A percentile compares a stretch with the other conserved stretches of the same genome.
Conservation (phyloP, 106 monocot genomes). For the Allium cepa region DNA sequence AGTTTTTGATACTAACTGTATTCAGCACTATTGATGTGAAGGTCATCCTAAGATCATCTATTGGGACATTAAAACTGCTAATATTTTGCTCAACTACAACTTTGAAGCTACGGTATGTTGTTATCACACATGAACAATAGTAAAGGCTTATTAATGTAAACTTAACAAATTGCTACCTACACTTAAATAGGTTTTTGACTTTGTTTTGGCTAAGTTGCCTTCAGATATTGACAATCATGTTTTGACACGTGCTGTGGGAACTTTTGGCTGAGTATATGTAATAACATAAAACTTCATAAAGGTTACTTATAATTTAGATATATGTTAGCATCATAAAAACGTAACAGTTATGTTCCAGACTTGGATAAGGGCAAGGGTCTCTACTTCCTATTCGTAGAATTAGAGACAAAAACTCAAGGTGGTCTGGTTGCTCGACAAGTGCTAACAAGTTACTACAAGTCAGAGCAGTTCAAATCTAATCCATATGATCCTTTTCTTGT, state of each 20-base stretch:
- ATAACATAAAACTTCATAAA: neutral
- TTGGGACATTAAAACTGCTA: slow-evolving; percentile 61
- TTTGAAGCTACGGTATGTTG: slow-evolving; percentile 75
- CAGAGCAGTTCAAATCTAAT: too few species aligned
- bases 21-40: slow-evolving; percentile 7
- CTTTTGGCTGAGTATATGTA: slow-evolving; percentile 33
- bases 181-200: slow-evolving; percentile 35
- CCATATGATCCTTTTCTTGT: too few species aligned
- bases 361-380: too few species aligned
- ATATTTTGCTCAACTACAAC: slow-evolving; percentile 43
- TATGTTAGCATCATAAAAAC: neutral
- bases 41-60: slow-evolving; percentile 68
- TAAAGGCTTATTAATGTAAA: neutral
- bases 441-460: too few species aligned
- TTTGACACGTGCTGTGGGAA: slow-evolving; percentile 61
- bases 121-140: too few species aligned
- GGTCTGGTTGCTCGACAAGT: too few species aligned
- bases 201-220: slow-evolving; percentile 58
- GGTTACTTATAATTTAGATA: neutral
- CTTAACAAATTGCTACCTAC: neutral
- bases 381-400: too few species aligned
- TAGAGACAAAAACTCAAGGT: too few species aligned
- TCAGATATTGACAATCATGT: slow-evolving; percentile 53
- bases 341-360: too few species aligned
- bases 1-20: neutral